Evolutionary conservation across 2,329 filamentous ascomycete species (phyloP).

Genomic region (Penicillium digitatum): DNA sequence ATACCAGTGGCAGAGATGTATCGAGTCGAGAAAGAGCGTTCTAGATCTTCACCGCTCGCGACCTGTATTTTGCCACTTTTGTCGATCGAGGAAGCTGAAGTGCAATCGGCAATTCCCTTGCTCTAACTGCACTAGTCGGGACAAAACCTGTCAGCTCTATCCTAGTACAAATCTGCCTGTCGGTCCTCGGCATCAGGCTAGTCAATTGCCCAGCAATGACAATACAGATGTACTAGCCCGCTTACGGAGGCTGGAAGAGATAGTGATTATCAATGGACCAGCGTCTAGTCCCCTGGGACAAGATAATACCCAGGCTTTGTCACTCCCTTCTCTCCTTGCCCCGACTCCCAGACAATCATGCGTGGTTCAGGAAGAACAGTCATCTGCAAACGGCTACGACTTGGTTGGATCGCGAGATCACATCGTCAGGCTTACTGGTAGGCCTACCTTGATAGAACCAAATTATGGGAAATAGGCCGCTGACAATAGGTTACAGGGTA

Average conservation of each 20-base stretch:
- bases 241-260: constrained; percentile 15
- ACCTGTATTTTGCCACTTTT: constrained; percentile 37
- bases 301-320: not conserved
- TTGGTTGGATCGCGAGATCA: constrained; percentile 18
- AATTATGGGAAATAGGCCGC: not conserved
- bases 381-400: constrained; percentile 6
- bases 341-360: not conserved
- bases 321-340: not conserved
- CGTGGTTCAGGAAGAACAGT: not conserved
- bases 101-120: constrained; percentile 51
- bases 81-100: constrained; percentile 45
- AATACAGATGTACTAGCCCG: constrained; percentile 13
- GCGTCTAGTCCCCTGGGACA: not conserved
- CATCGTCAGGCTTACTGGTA: constrained; percentile 11
- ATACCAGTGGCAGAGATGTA: constrained; percentile 1
- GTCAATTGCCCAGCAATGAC: not conserved
- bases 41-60: constrained; percentile 17
- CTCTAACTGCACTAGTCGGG: constrained; percentile 42
- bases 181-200: not conserved
- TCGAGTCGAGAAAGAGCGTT: constrained; percentile 12
- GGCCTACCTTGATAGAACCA: not conserved
- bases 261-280: constrained; percentile 11
- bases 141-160: constrained; percentile 25
- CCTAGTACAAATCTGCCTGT: not conserved
- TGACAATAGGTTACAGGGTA: not conserved